Conservation (phyloP, 2,329 filamentous ascomycete genomes). For the Metarhizium humberi region DNA sequence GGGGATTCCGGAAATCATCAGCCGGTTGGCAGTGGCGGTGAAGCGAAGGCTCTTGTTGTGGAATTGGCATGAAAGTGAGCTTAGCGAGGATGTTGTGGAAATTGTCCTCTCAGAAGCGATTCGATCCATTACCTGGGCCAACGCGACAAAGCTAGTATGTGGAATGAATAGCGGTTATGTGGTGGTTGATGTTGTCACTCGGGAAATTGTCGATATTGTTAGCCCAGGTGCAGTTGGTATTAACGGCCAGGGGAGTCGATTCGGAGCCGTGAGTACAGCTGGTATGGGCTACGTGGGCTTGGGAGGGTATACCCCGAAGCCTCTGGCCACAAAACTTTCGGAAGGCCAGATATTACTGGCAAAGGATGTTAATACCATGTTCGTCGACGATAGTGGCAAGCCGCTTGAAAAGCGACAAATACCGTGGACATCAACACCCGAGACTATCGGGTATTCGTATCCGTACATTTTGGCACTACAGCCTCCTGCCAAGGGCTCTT, state of each 20-base stretch:
- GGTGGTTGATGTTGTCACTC: constrained; percentile 73
- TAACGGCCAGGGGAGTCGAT: constrained; percentile 57
- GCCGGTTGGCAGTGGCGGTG: constrained; percentile 80
- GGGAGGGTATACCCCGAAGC: constrained; percentile 83
- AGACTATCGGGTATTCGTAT: constrained; percentile 91
- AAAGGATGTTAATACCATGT: constrained; percentile 94
- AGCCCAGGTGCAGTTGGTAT: constrained; percentile 64
- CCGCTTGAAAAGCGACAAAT: constrained; percentile 76
- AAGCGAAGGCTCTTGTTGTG: constrained; percentile 85
- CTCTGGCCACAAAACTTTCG: constrained; percentile 71
- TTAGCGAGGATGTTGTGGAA: constrained; percentile 64
- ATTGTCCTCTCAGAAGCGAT: constrained; percentile 74
- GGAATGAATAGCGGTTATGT: constrained; percentile 90
- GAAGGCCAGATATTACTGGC: constrained; percentile 85
- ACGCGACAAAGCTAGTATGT: constrained; percentile 74
- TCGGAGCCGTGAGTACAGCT: constrained; percentile 72
- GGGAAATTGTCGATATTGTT: constrained; percentile 66
- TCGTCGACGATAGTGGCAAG: constrained; percentile 77
- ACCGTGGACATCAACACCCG: constrained; percentile 83
- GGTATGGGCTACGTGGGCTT: constrained; percentile 97
- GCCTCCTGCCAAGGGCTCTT: constrained; percentile 67
- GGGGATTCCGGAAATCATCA: constrained; percentile 87
- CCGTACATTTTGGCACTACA: constrained; percentile 88
- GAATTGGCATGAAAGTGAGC: constrained; percentile 94
- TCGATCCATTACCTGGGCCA: constrained; percentile 85